Percentiles rank a stretch among this genome's conserved stretches.
These are phyloP conservation scores for Isoetes engelmannii DNA, from an alignment of 83 land plant species.

Conservation along the genomic window DNA sequence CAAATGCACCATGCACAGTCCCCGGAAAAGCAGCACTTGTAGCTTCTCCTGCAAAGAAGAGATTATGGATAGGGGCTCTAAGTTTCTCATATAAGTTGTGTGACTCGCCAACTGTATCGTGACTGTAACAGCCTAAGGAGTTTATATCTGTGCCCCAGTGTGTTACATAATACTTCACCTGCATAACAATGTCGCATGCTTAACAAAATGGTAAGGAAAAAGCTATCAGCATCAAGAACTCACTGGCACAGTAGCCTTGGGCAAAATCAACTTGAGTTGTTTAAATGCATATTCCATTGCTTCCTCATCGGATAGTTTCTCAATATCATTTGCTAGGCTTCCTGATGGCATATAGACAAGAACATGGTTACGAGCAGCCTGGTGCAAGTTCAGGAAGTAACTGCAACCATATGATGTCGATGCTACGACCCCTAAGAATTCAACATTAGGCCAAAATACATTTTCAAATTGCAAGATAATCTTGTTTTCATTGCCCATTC, in stretches of 20 bases:
- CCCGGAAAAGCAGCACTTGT: conserved; percentile 6
- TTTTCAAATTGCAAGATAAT: conserved; percentile 17
- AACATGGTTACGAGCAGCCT: conserved; percentile 23
- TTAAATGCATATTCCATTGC: conserved; percentile 7
- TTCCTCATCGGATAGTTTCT: conserved; percentile 16
- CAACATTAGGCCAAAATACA: conserved; percentile 24
- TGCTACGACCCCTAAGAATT: conserved; percentile 20
- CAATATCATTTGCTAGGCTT: conserved; percentile 21
- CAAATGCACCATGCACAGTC: conserved; percentile 17
- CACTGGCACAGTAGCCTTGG: conserved; percentile 16
- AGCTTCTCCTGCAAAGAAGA: conserved; percentile 16
- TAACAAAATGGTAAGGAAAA: neutral
- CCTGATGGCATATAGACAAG: conserved; percentile 30
- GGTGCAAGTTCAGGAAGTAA: conserved; percentile 24
- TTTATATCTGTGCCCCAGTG: conserved; percentile 16
- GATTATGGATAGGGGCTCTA: conserved; percentile 4
- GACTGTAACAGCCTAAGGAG: conserved; percentile 13
- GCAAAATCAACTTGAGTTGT: conserved; percentile 13
- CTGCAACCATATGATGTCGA: conserved; percentile 21
- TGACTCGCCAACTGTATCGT: conserved; percentile 8
- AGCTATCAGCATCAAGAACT: neutral
- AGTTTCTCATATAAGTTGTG: conserved; percentile 6
- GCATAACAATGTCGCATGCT: neutral
- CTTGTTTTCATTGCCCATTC: conserved; percentile 18
- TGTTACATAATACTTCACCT: neutral